Evolutionary conservation across 768 basidiomycete species (phyloP), one percentile per base, ranked within the genome.

Genomic region (Ramaria sp.): DNA sequence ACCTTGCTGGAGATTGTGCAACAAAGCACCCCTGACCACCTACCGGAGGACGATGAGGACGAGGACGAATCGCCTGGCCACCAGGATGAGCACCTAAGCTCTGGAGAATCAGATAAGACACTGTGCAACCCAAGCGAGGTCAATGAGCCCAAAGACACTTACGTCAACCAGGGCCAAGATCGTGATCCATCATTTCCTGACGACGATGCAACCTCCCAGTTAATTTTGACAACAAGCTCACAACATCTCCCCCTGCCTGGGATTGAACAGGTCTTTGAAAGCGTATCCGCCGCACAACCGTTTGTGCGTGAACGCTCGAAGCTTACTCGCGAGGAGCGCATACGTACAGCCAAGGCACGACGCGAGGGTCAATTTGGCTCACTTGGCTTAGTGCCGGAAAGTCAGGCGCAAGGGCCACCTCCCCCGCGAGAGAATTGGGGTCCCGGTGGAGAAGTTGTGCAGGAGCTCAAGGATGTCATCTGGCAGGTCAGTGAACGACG

Each of bases 391-490:
- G 19, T 10, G 22, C 34, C 34, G 13, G 34, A 13, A 10, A 37
- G 34, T 46, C 51, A 10, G 34, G 34, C 9, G 13, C 10, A 7
- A 37, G 13, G 9, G 34, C 34, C 13, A 13, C 34, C 9, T 37
- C 34, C 34, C 34, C 9, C 10, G 34, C 48, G 48, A 24, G 27
- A 34, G 42, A 71, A 72, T 57, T 83, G 84, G 83, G 86, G 85
- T 0, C 87, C 85, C 7, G 80, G 81, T 4, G 83, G 82, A 1
- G 88, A 90, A 59, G 87, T 91, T 37, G 86, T 91, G 5, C 82
- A 88, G 66, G 88, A 91, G 67, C 72, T 91, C 60, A 88, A 86
- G 67, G 88, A 90, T 62, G 88, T 91, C 11, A 91, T 91, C 31
- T 88, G 85, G 86, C 85, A 88, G 67, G 88, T 91, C 9, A 79